phyloP scores from a whole-genome alignment of 1,284 basidiomycete genomes.

The Xerocomus amazonicus region DNA sequence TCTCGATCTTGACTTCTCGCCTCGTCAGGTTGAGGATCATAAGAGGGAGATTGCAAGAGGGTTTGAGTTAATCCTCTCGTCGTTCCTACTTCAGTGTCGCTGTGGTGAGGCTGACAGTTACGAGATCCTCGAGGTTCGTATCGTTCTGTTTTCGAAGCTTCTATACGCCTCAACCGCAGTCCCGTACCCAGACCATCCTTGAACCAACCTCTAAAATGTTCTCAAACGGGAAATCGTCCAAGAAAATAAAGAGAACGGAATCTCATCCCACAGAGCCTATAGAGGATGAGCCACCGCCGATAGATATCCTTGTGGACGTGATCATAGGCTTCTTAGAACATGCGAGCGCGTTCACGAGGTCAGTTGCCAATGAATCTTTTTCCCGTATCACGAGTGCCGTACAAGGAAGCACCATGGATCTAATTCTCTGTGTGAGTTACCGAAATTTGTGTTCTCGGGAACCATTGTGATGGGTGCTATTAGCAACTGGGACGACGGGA shows the following conservation, averaged over 20 bases:
- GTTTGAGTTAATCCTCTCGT: slow-evolving; percentile 66
- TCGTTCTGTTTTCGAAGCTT: slow-evolving; percentile 1
- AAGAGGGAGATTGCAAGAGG: slow-evolving; percentile 58
- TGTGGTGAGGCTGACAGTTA: slow-evolving; percentile 57
- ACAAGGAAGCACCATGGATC: slow-evolving; percentile 73
- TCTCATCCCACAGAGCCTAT: slow-evolving; percentile 14
- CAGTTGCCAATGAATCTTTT: slow-evolving; percentile 81
- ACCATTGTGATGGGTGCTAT: slow-evolving; percentile 4
- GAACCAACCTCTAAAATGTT: slow-evolving; percentile 54
- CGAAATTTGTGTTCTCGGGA: not conserved
- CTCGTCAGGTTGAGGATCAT: slow-evolving; percentile 43
- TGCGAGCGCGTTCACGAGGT: slow-evolving; percentile 79
- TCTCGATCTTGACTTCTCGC: not conserved
- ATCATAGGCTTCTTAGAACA: slow-evolving; percentile 89
- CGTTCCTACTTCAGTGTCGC: slow-evolving; percentile 68
- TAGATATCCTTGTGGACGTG: slow-evolving; percentile 84
- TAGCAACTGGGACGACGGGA: slow-evolving; percentile 81
- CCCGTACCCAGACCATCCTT: slow-evolving; percentile 45
- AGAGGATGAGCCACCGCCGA: slow-evolving; percentile 46
- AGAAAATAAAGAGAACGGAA: slow-evolving; percentile 44
- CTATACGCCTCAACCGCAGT: not conserved
- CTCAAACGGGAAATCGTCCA: slow-evolving; percentile 41
- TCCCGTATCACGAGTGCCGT: slow-evolving; percentile 69
- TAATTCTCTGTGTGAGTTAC: slow-evolving; percentile 75
- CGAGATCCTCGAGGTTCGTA: slow-evolving; percentile 59